These are phyloP conservation scores for Podospora conica DNA, from an alignment of 495 filamentous ascomycete species.

Conservation along the genomic window DNA sequence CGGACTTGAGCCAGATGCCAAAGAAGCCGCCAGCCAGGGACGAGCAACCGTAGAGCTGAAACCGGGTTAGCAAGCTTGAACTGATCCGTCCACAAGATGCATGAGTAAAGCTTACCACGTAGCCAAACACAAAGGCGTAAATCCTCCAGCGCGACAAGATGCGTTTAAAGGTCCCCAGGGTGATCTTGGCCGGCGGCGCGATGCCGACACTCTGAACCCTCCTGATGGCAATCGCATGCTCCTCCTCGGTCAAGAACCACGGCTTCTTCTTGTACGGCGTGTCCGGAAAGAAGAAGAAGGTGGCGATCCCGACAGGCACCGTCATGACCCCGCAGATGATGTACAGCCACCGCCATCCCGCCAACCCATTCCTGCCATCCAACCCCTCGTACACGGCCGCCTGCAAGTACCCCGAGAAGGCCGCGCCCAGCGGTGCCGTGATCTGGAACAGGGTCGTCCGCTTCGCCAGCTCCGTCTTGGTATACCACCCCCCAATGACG, in stretches of 20 bases:
- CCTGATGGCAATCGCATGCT: conserved; percentile 19
- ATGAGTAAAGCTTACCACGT: conserved; percentile 40
- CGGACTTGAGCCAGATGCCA: conserved; percentile 41
- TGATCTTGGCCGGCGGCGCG: conserved; percentile 27
- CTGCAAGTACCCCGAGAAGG: conserved; percentile 47
- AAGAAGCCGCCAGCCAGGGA: conserved; percentile 26
- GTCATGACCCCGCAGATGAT: conserved; percentile 28
- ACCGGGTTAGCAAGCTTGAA: conserved; percentile 23
- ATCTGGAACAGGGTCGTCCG: conserved; percentile 45
- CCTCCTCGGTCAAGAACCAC: conserved; percentile 38
- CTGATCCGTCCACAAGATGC: conserved; percentile 34
- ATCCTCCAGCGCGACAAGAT: conserved; percentile 40
- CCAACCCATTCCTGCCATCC: conserved; percentile 39
- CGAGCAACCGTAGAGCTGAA: conserved; percentile 25
- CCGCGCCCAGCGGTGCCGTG: conserved; percentile 38
- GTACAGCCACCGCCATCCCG: conserved; percentile 50
- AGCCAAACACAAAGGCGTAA: conserved; percentile 10
- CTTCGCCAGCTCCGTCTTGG: conserved; percentile 52
- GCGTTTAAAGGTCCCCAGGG: conserved; percentile 38
- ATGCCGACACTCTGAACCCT: conserved; percentile 25
- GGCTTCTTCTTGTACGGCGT: conserved; percentile 46
- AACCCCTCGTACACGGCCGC: conserved; percentile 46
- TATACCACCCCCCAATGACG: conserved; percentile 60
- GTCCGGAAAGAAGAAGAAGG: conserved; percentile 51
- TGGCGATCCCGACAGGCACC: conserved; percentile 49